Conservation (phyloP, 331 rosid species). For the Malus hybrid region DNA sequence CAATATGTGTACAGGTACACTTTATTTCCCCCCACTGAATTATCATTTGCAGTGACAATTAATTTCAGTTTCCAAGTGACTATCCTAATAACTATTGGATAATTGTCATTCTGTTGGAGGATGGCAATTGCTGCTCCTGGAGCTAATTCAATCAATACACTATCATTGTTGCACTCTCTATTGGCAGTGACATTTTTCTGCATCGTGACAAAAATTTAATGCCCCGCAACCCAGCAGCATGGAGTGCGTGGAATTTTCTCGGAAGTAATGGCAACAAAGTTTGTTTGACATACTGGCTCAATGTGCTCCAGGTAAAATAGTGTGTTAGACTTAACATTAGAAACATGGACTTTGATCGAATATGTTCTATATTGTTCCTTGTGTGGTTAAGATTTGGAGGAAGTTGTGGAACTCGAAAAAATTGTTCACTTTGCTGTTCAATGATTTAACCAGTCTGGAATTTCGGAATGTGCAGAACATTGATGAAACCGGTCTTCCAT, state of each 20-base stretch:
- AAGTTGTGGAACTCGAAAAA: neutral
- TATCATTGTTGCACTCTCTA: slow-evolving; percentile 33
- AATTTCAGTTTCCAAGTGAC: neutral
- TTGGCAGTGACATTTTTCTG: slow-evolving; percentile 88
- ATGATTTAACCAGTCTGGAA: neutral
- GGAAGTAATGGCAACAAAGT: slow-evolving; percentile 54
- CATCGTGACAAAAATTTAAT: slow-evolving; percentile 83
- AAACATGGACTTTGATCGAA: neutral
- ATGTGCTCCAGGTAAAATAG: slow-evolving; percentile 67
- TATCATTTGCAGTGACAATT: neutral
- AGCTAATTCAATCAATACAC: slow-evolving; percentile 19
- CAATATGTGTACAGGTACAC: slow-evolving; percentile 75
- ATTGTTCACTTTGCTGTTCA: neutral
- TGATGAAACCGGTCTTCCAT: slow-evolving; percentile 48
- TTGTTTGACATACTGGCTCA: slow-evolving; percentile 87
- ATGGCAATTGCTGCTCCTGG: neutral
- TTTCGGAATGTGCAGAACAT: slow-evolving; percentile 56
- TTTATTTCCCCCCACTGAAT: neutral
- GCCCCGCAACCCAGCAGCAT: slow-evolving; percentile 88
- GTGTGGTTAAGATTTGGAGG: neutral
- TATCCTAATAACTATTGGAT: neutral
- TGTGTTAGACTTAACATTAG: neutral
- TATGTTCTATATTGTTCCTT: neutral
- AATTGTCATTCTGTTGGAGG: neutral
- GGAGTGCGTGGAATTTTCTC: slow-evolving; percentile 97